Percentiles rank a stretch among this genome's conserved stretches.
Conservation (phyloP, 768 basidiomycete species). For the Amanita muscaria region DNA sequence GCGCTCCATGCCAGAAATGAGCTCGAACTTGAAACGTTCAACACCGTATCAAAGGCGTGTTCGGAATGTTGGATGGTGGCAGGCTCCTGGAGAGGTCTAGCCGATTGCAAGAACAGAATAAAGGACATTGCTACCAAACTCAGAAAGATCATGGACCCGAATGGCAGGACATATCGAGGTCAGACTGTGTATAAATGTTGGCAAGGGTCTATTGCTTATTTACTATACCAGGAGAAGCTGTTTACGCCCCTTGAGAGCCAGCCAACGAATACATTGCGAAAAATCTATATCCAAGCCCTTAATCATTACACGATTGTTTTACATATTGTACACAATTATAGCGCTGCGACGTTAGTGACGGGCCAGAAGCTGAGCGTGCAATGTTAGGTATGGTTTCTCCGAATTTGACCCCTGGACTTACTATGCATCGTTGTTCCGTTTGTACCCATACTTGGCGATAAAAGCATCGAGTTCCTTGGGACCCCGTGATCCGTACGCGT, state of each 20-base stretch:
- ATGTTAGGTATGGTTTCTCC: background rate
- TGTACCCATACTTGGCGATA: constrained; percentile 69
- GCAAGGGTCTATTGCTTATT: constrained; percentile 7
- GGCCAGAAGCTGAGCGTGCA: constrained; percentile 56
- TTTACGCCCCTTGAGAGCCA: constrained; percentile 32
- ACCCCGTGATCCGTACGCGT: constrained; percentile 95
- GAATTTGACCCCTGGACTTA: constrained; percentile 32
- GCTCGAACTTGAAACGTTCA: constrained; percentile 70
- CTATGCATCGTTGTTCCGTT: constrained; percentile 61
- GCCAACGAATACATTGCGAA: too few species aligned
- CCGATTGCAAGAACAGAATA: constrained; percentile 54
- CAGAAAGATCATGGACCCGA: constrained; percentile 47
- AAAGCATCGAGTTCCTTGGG: constrained; percentile 78
- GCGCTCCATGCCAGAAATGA: constrained; percentile 60
- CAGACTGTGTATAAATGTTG: background rate
- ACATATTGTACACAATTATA: background rate
- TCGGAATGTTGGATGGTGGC: constrained; percentile 77
- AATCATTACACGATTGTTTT: too few species aligned
- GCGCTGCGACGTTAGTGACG: constrained; percentile 46
- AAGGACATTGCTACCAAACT: constrained; percentile 53
- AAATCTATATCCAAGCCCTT: too few species aligned
- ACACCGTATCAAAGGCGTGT: constrained; percentile 59
- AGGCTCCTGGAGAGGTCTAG: constrained; percentile 59
- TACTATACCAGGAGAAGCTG: constrained; percentile 22
- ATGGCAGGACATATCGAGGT: constrained; percentile 43